Evolutionary conservation across 305 asterid species (phyloP).

Genomic region (Lippia alba): DNA sequence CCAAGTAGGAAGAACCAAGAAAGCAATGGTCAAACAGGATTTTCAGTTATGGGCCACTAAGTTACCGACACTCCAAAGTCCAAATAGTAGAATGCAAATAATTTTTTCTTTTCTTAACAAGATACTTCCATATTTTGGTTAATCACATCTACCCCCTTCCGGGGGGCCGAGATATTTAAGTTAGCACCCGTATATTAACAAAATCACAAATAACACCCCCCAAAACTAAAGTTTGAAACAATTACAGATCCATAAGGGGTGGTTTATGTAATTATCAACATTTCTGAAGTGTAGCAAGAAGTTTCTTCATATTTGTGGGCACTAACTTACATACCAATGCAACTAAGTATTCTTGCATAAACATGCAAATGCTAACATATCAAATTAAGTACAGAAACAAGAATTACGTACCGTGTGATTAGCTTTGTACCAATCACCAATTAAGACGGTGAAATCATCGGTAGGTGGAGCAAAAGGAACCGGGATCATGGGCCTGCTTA

Average conservation of each 20-base stretch:
- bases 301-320: too few relatives aligned
- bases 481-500: conserved; percentile 76
- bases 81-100: not conserved
- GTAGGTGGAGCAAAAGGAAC: conserved; percentile 76
- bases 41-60: not conserved
- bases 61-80: not conserved
- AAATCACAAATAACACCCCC: too few relatives aligned
- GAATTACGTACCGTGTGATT: conserved; percentile 74
- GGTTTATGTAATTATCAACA: too few relatives aligned
- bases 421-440: conserved; percentile 81
- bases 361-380: not conserved
- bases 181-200: too few relatives aligned
- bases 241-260: too few relatives aligned
- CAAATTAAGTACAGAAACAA: not conserved
- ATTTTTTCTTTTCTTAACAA: too few relatives aligned
- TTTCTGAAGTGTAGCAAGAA: too few relatives aligned
- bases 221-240: too few relatives aligned
- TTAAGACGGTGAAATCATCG: conserved; percentile 60
- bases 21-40: conserved; percentile 20
- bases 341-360: not conserved
- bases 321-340: too few relatives aligned
- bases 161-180: too few relatives aligned
- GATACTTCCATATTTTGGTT: too few relatives aligned
- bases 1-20: conserved; percentile 15
- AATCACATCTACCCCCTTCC: too few relatives aligned